Percentiles rank a stretch among this genome's conserved stretches.
These are phyloP conservation scores for Venturia effusa DNA, from an alignment of 2,329 filamentous ascomycete species.

Conservation along the genomic window DNA sequence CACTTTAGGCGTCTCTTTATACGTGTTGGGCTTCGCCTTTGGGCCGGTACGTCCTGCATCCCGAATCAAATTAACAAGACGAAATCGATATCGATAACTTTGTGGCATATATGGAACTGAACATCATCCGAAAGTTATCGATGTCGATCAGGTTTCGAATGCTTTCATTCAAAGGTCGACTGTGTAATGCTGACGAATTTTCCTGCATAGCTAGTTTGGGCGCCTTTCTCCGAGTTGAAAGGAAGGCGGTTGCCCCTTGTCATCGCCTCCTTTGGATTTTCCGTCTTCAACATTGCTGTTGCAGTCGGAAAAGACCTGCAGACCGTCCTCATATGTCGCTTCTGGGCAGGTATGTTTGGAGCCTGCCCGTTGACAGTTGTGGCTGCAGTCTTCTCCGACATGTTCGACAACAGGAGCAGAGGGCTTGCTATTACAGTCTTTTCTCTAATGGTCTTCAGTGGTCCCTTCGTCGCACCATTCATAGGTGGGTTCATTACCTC, in stretches of 20 bases:
- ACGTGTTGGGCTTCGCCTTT: conserved; percentile 30
- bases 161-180: no score
- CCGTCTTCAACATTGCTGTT: conserved; percentile 38
- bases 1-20: conserved; percentile 27
- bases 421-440: conserved; percentile 39
- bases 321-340: conserved; percentile 41
- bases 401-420: conserved; percentile 38
- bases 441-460: conserved; percentile 41
- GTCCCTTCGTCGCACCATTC: conserved; percentile 42
- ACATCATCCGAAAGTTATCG: no score
- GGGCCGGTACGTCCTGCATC: conserved; percentile 14
- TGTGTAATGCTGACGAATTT: no score
- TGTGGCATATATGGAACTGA: no score
- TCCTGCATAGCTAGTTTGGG: conserved; percentile 31
- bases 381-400: conserved; percentile 45
- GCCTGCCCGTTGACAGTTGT: conserved; percentile 43
- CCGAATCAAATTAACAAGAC: no score
- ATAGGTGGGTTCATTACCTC: conserved; percentile 43
- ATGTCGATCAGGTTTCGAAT: no score
- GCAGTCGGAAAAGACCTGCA: conserved; percentile 42
- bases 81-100: no score
- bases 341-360: conserved; percentile 43
- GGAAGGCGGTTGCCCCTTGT: conserved; percentile 39
- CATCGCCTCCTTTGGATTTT: conserved; percentile 40
- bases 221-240: conserved; percentile 38